Base-by-base conservation (phyloP, 2,329 filamentous ascomycete genomes). In the Bisporella sp. region DNA sequence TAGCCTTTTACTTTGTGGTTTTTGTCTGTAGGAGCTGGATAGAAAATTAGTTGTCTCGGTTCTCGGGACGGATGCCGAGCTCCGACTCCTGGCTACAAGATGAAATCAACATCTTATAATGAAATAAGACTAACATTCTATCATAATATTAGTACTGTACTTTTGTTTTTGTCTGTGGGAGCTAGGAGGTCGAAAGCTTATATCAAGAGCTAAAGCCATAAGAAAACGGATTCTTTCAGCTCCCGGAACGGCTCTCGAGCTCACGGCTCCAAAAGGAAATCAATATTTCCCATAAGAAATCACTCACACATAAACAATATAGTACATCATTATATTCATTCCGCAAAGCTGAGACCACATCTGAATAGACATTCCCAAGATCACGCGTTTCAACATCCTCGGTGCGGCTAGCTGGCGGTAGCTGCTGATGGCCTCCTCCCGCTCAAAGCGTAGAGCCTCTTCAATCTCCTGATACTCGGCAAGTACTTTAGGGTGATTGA, bases 331-430 rank as follows among this genome's bases (percentile, higher is more conserved):
- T 30, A 80, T 82, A 60, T 87, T 88, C 82, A 87, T 87, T 12
- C 85, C 85, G 1, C 83, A 87, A 32, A 89, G 67, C 63, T 89
- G 85, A 9, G 77, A 81, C 86, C 85, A 89, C 62, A 89, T 83
- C 68, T 90, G 85, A 1, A 78, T 85, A 60, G 85, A 87, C 52
- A 89, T 65, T 52, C 84, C 86, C 52, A 87, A 80, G 52, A 82
- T 68, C 5, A 84, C 85, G 41, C 86, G 79, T 69, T 87, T 85
- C 60, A 88, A 71, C 80, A 88, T 88, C 6, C 72, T 71, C 1
- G 85, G 85, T 56, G 76, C 78, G 67, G 90, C 77, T 1, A 93
- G 76, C 63, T 91, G 86, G 3, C 81, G 59, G 65, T 87, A 88
- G 9, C 78, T 80, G 31, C 85, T 82, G 55, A 88, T 75, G n/a